phyloP scores from a whole-genome alignment of 805 yeast genomes.

The Candida pini region DNA sequence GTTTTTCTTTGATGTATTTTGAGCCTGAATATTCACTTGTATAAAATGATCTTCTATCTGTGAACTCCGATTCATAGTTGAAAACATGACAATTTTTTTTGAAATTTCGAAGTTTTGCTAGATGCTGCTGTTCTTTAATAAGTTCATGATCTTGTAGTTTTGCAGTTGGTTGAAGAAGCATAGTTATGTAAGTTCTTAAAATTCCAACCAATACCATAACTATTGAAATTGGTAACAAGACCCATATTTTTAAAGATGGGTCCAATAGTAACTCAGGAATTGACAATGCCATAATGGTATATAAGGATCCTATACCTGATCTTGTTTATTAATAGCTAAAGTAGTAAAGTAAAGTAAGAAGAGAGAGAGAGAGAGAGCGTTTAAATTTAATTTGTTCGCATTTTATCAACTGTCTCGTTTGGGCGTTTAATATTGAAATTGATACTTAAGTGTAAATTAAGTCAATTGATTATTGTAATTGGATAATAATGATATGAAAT shows the following conservation, averaged over 20 bases:
- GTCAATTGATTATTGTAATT: too few relatives aligned
- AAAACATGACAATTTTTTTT: constrained; percentile 45
- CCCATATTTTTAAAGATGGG: constrained; percentile 85
- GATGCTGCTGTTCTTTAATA: constrained; percentile 57
- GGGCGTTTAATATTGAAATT: too few relatives aligned
- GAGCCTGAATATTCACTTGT: constrained; percentile 36
- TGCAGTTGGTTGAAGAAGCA: constrained; percentile 53
- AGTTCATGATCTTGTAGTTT: constrained; percentile 47
- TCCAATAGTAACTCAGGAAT: constrained; percentile 63
- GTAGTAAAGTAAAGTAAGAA: too few relatives aligned
- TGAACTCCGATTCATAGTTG: constrained; percentile 43
- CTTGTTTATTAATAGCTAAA: too few relatives aligned
- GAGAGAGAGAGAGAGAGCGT: too few relatives aligned
- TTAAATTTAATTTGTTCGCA: too few relatives aligned
- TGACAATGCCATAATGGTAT: constrained; percentile 9
- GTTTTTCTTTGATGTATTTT: constrained; percentile 47
- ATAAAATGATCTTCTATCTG: constrained; percentile 47
- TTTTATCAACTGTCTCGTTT: too few relatives aligned
- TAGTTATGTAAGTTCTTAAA: constrained; percentile 61
- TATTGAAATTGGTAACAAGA: constrained; percentile 77
- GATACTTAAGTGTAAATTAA: too few relatives aligned
- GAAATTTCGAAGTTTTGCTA: constrained; percentile 55
- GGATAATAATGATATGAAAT: too few relatives aligned
- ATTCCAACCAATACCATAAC: constrained; percentile 89
- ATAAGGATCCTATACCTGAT: not conserved